A percentile compares a stretch with the other conserved stretches of the same genome.
phyloP scores from a whole-genome alignment of 192 early-diverging fungal genomes.

The Irineochytrium annulatum region DNA sequence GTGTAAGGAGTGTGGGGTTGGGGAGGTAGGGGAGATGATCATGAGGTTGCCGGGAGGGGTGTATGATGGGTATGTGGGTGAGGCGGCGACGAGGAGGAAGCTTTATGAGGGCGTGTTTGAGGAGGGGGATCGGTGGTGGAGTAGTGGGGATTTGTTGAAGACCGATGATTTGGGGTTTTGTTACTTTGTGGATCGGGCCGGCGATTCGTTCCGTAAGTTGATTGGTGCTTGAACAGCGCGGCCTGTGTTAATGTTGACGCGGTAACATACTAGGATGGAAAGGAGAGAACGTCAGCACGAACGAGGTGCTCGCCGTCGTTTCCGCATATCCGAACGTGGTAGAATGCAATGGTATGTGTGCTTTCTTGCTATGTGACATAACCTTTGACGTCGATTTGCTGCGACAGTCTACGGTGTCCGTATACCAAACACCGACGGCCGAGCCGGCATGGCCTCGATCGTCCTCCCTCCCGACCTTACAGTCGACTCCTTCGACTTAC shows the following conservation, averaged over 20 bases:
- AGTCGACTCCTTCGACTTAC: constrained; percentile 2
- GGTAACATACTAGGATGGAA: constrained; percentile 37
- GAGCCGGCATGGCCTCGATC: constrained; percentile 29
- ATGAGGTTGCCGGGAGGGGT: constrained; percentile 27
- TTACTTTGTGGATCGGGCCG: constrained; percentile 66
- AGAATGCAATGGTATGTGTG: constrained; percentile 42
- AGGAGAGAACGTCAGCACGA: constrained; percentile 45
- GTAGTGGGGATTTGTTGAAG: constrained; percentile 60
- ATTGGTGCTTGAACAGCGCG: constrained; percentile 49
- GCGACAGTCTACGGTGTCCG: constrained; percentile 21
- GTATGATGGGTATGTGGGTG: constrained; percentile 29
- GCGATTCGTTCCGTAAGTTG: constrained; percentile 72
- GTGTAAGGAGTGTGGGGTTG: constrained; percentile 41
- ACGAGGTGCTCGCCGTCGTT: constrained; percentile 59
- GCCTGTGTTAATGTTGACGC: neutral
- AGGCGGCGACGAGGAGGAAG: constrained; percentile 28
- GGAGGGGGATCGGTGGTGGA: constrained; percentile 59
- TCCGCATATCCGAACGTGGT: constrained; percentile 44
- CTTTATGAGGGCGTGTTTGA: constrained; percentile 47
- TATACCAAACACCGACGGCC: constrained; percentile 24
- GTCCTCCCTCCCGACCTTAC: neutral
- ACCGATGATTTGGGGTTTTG: constrained; percentile 46
- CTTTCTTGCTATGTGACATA: neutral
- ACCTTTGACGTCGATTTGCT: constrained; percentile 5
- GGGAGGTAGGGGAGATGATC: constrained; percentile 59